Evolutionary conservation across 345 rosid genomes (phyloP).

Genomic region (Microcos paniculata): DNA sequence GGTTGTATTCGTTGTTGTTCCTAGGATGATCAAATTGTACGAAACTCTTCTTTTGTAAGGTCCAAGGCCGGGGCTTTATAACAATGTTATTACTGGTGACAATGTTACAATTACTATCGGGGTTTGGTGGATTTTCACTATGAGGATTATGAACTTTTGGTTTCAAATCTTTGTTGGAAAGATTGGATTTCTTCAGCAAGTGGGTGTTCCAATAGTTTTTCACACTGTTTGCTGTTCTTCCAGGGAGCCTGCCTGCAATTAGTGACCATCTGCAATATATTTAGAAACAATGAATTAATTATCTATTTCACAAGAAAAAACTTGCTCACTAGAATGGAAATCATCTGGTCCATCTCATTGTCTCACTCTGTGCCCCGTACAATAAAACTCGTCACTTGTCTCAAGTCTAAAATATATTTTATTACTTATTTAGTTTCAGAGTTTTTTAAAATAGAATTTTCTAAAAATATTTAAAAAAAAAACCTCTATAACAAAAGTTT

Average conservation of each 20-base stretch:
- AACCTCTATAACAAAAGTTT: no score
- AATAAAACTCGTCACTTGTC: no score
- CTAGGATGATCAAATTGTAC: not conserved
- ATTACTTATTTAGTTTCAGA: no score
- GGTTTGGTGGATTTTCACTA: not conserved
- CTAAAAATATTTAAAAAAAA: no score
- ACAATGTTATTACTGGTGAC: not conserved
- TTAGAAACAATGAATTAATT: not conserved
- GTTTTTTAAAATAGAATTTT: no score
- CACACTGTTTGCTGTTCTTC: constrained; percentile 4
- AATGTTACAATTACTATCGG: no score
- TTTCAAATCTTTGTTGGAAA: not conserved
- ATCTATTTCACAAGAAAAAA: not conserved
- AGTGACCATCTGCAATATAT: constrained; percentile 4
- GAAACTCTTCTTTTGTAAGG: not conserved
- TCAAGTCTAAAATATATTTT: no score
- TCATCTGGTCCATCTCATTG: no score
- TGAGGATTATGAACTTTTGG: no score
- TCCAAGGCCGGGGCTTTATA: not conserved
- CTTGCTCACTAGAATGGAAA: no score
- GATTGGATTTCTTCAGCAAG: not conserved
- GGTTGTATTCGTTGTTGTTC: no score
- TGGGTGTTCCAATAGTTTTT: constrained; percentile 18
- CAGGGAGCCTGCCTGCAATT: constrained; percentile 12
- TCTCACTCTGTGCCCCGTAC: no score